Base-by-base conservation (phyloP, 768 basidiomycete genomes). In the Russula earlei region DNA sequence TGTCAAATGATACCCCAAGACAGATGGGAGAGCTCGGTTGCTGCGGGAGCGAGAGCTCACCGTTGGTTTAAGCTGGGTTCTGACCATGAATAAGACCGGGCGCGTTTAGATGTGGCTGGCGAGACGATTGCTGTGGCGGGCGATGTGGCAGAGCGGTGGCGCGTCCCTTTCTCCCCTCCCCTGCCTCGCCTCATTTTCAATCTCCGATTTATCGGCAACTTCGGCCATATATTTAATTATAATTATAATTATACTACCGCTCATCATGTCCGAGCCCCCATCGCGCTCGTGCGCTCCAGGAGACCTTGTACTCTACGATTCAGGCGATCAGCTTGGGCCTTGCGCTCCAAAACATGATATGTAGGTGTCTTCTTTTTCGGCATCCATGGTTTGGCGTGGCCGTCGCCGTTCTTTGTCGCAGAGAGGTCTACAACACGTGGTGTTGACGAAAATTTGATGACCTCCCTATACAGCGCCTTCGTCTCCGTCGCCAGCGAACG, bases 381-480 rank as follows among this genome's bases (percentile, higher is more conserved):
- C 67, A 87, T 71, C 93, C 93, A 95, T 22, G 72, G 72, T 44
- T 76, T 77, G 27, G 71, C 70, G 59, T 81, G 76, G 41, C 70
- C 70, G 22, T 81, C 70, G 65, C 77, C 77, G 36, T 76, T 75
- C 49, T 80, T 78, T 59, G 82, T 64, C 22, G 66, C 73, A 0
- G 87, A 83, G 24, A 99, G 74, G 68, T 98, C 94, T 36, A 99
- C 87, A 27, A 99, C 84, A 5, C 80, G 78, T 0, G 90, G 86
- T 2, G 83, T 81, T 0, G 91, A 83, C 1, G 92, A 89, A 68
- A 87, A 90, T 61, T 78, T 77, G 63, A 94, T 84, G 9, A 97
- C 87, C 60, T 95, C 89, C n/a, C 87, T 81, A 65, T 90, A 93
- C 19, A 99, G 75, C 40, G 85, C 67, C 69, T 89, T 95, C 1